Evolutionary conservation across 257 asterid genomes (phyloP).

Genomic region (Nicotiana obtusifolia): DNA sequence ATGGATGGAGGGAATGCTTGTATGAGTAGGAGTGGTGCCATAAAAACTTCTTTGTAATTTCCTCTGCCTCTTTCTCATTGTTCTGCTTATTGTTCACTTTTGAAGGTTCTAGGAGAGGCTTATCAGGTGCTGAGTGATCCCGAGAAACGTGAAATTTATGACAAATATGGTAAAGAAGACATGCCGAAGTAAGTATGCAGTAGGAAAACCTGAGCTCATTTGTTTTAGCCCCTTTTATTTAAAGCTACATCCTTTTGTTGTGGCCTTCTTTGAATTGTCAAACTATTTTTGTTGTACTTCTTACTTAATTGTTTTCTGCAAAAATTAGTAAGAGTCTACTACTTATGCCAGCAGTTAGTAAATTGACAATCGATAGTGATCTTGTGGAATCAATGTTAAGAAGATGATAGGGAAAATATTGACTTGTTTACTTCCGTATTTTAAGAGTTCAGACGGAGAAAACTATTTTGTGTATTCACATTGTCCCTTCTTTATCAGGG

Average conservation of each 20-base stretch:
- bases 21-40: background rate
- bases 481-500: slow-evolving; percentile 32
- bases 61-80: background rate
- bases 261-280: background rate
- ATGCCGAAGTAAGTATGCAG: slow-evolving; percentile 43
- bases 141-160: slow-evolving; percentile 57
- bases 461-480: background rate
- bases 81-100: slow-evolving; percentile 8
- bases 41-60: background rate
- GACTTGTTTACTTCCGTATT: background rate
- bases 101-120: slow-evolving; percentile 79
- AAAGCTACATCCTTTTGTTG: background rate
- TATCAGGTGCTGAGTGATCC: slow-evolving; percentile 82
- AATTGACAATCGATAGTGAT: background rate
- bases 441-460: background rate
- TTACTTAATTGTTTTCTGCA: background rate
- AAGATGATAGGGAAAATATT: background rate
- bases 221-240: background rate
- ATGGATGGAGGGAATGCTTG: background rate
- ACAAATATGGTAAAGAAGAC: slow-evolving; percentile 64
- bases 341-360: background rate
- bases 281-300: background rate
- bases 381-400: background rate
- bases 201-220: background rate
- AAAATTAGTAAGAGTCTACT: background rate